Evolutionary conservation across 2,329 filamentous ascomycete genomes (phyloP).

Genomic region (Penicillium digitatum): DNA sequence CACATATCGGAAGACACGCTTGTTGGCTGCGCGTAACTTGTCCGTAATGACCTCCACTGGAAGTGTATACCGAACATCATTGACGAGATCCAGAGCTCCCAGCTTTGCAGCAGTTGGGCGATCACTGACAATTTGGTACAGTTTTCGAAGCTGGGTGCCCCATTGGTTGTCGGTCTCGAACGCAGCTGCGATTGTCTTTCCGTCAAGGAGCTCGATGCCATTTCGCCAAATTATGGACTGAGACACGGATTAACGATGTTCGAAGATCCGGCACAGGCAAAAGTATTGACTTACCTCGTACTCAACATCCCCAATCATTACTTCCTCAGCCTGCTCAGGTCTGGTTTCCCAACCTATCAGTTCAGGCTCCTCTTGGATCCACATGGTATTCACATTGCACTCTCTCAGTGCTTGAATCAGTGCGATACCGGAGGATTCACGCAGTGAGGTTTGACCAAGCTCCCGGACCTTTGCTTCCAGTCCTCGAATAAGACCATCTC

Average conservation of each 20-base stretch:
- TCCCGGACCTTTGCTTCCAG: slow-evolving; percentile 30
- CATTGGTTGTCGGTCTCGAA: slow-evolving; percentile 34
- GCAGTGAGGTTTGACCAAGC: slow-evolving; percentile 27
- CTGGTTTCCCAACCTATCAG: slow-evolving; percentile 39
- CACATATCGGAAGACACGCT: slow-evolving; percentile 39
- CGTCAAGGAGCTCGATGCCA: slow-evolving; percentile 39
- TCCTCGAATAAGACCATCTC: slow-evolving; percentile 29
- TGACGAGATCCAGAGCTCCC: slow-evolving; percentile 39
- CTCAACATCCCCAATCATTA: slow-evolving; percentile 46
- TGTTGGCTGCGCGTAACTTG: slow-evolving; percentile 25
- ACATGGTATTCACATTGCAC: slow-evolving; percentile 42
- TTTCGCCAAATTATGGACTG: slow-evolving; percentile 47
- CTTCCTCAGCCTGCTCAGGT: slow-evolving; percentile 32
- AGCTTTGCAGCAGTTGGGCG: slow-evolving; percentile 41
- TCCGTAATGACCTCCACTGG: slow-evolving; percentile 31
- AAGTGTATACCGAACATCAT: slow-evolving; percentile 31
- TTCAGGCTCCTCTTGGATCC: slow-evolving; percentile 39
- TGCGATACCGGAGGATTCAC: slow-evolving; percentile 27
- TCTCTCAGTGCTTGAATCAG: slow-evolving; percentile 37
- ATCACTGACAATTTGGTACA: slow-evolving; percentile 43
- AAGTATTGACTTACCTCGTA: slow-evolving; percentile 36
- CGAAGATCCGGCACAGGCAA: background rate
- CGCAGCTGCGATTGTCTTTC: slow-evolving; percentile 32
- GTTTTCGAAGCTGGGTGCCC: slow-evolving; percentile 33
- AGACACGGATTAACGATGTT: background rate